A percentile compares a stretch with the other conserved stretches of the same genome.
phyloP scores from a whole-genome alignment of 192 early-diverging fungal genomes.

The Mortierella antarctica region DNA sequence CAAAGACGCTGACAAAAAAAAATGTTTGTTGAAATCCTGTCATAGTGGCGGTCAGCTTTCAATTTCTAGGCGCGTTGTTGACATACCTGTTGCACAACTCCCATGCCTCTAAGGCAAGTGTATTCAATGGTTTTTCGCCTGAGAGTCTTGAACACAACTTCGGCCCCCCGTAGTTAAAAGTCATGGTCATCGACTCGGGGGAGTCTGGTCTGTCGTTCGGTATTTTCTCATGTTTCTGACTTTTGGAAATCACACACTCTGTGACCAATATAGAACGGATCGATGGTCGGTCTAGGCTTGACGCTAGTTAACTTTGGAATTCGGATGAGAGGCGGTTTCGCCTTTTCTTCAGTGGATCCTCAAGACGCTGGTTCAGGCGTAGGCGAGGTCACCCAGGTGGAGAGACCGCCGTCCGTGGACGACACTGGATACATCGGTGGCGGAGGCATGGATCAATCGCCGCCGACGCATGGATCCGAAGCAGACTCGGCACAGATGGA shows the following conservation, averaged over 20 bases:
- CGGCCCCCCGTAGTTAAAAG: too few species aligned
- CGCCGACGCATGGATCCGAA: background rate
- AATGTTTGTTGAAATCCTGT: background rate
- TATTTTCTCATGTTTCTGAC: background rate
- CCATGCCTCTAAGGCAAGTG: conserved; percentile 81
- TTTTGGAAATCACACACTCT: background rate
- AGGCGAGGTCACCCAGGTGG: conserved; percentile 34
- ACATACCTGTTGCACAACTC: conserved; percentile 89
- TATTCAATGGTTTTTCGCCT: too few species aligned
- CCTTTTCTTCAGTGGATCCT: conserved; percentile 40
- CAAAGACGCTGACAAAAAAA: background rate
- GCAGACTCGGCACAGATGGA: conserved; percentile 23
- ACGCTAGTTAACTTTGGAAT: conserved; percentile 83
- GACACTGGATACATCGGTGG: conserved; percentile 21
- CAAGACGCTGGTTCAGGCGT: conserved; percentile 24
- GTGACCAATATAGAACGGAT: conserved; percentile 62
- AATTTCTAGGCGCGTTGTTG: conserved; percentile 86
- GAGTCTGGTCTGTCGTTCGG: background rate
- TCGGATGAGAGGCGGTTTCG: conserved; percentile 65
- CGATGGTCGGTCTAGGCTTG: conserved; percentile 77
- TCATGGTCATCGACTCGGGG: too few species aligned
- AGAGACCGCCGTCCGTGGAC: conserved; percentile 20
- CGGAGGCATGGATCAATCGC: background rate
- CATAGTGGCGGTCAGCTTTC: conserved; percentile 72
- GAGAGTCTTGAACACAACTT: too few species aligned